These are phyloP conservation scores for Alternaria ventricosa DNA, from an alignment of 2,329 filamentous ascomycete species.

Conservation along the genomic window DNA sequence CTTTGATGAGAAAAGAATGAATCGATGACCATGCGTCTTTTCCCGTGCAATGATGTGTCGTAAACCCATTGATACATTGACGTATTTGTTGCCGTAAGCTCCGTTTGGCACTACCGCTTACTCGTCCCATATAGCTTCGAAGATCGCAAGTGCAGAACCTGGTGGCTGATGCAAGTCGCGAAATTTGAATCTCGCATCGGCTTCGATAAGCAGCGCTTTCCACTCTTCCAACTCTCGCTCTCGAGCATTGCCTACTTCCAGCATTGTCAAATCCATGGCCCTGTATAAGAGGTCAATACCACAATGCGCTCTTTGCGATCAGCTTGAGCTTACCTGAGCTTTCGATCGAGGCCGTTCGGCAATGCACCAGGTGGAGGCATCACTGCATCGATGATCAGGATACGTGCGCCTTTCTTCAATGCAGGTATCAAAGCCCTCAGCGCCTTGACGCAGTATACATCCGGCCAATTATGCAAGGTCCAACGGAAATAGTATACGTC, in stretches of 20 bases:
- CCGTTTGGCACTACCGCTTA: too few relatives aligned
- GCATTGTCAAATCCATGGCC: constrained; percentile 55
- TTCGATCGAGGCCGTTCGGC: constrained; percentile 5
- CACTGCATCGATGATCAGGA: constrained; percentile 24
- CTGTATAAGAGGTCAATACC: not conserved
- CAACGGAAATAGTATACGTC: constrained; percentile 48
- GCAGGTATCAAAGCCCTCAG: constrained; percentile 23
- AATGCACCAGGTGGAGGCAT: constrained; percentile 12
- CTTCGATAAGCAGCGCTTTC: constrained; percentile 49
- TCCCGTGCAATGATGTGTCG: too few relatives aligned
- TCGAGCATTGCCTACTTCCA: constrained; percentile 54
- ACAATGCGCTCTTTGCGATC: not conserved
- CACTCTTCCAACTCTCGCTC: constrained; percentile 55
- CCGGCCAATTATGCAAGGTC: constrained; percentile 52
- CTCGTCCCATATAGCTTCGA: constrained; percentile 9
- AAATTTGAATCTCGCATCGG: constrained; percentile 52
- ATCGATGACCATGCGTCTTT: too few relatives aligned
- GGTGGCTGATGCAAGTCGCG: constrained; percentile 6
- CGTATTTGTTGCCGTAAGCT: too few relatives aligned
- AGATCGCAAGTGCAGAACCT: constrained; percentile 7
- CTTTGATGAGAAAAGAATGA: not conserved
- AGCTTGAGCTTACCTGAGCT: not conserved
- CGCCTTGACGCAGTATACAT: constrained; percentile 32
- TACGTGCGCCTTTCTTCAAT: constrained; percentile 25
- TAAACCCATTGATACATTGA: too few relatives aligned